A percentile compares a stretch with the other conserved stretches of the same genome.
Conservation (phyloP, 192 early-diverging fungal genomes). For the Entomortierella beljakovae region DNA sequence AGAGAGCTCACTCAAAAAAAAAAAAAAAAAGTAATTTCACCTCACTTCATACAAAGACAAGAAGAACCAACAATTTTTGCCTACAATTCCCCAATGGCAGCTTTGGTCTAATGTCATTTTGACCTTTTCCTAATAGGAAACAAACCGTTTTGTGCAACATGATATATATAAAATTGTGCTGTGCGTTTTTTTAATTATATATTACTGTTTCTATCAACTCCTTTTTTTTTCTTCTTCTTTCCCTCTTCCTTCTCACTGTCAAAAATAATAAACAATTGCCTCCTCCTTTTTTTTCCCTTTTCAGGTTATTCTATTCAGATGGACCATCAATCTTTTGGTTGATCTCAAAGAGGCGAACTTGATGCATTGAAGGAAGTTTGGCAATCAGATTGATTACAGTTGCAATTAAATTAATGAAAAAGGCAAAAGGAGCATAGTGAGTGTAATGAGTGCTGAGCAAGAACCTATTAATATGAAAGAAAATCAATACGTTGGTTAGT, state of each 20-base stretch:
- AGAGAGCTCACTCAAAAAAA: too few species aligned
- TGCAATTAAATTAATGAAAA: constrained; percentile 90
- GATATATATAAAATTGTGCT: not conserved
- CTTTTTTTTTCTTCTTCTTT: not conserved
- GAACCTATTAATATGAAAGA: constrained; percentile 65
- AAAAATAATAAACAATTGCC: too few species aligned
- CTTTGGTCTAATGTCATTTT: too few species aligned
- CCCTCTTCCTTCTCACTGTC: not conserved
- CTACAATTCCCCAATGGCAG: too few species aligned
- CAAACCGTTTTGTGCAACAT: not conserved
- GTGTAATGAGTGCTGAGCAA: constrained; percentile 96
- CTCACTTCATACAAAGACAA: too few species aligned
- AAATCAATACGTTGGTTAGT: constrained; percentile 7
- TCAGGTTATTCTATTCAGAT: constrained; percentile 21
- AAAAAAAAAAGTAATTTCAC: too few species aligned
- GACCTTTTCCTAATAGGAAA: too few species aligned
- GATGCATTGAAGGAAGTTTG: constrained; percentile 91
- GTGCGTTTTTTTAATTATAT: not conserved
- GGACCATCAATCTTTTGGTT: constrained; percentile 64
- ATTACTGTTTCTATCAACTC: not conserved
- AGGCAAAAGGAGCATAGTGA: constrained; percentile 92
- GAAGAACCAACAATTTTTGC: too few species aligned
- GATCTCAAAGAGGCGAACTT: constrained; percentile 95
- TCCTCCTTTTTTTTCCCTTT: not conserved
- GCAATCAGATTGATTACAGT: constrained; percentile 88